A percentile compares a stretch with the other conserved stretches of the same genome.
Conservation (phyloP, 2,329 filamentous ascomycete species). For the Chaetomium sp. region DNA sequence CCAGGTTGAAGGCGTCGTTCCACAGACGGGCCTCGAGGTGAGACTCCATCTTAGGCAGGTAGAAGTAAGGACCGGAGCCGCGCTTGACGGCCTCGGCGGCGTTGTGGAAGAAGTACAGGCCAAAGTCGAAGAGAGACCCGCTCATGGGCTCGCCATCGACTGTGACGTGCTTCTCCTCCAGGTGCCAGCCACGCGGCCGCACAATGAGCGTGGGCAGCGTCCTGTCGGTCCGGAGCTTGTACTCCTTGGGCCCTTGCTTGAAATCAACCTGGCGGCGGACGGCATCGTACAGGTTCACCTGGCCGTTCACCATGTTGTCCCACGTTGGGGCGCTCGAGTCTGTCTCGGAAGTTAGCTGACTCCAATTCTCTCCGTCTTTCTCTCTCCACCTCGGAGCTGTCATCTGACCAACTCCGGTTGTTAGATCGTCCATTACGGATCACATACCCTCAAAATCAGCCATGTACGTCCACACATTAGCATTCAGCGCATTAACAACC, state of each 20-base stretch:
- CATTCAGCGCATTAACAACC: constrained; percentile 95
- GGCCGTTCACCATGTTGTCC: constrained; percentile 99
- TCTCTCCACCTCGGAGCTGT: neutral
- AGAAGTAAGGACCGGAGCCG: constrained; percentile 92
- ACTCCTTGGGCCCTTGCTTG: constrained; percentile 90
- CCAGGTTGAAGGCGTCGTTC: constrained; percentile 97
- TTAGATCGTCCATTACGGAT: too few species aligned
- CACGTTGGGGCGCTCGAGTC: constrained; percentile 94
- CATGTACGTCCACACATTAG: constrained; percentile 98
- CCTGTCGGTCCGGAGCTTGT: constrained; percentile 91
- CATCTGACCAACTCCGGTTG: too few species aligned
- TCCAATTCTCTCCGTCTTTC: neutral
- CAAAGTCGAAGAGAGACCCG: constrained; percentile 90
- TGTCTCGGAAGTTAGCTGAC: constrained; percentile 31
- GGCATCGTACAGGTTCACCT: constrained; percentile 95
- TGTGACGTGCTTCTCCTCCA: constrained; percentile 97
- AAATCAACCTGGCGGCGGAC: constrained; percentile 93
- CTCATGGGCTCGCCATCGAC: constrained; percentile 94
- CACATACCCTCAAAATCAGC: constrained; percentile 89
- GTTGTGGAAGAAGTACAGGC: constrained; percentile 99
- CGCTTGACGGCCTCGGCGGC: constrained; percentile 78
- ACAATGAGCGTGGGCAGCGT: constrained; percentile 83
- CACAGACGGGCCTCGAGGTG: constrained; percentile 94
- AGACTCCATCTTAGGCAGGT: constrained; percentile 96
- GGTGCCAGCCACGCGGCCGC: constrained; percentile 92